A percentile compares a stretch with the other conserved stretches of the same genome.
Evolutionary conservation across 2,329 filamentous ascomycete species (phyloP).

Genomic region (Xylaria sp.): DNA sequence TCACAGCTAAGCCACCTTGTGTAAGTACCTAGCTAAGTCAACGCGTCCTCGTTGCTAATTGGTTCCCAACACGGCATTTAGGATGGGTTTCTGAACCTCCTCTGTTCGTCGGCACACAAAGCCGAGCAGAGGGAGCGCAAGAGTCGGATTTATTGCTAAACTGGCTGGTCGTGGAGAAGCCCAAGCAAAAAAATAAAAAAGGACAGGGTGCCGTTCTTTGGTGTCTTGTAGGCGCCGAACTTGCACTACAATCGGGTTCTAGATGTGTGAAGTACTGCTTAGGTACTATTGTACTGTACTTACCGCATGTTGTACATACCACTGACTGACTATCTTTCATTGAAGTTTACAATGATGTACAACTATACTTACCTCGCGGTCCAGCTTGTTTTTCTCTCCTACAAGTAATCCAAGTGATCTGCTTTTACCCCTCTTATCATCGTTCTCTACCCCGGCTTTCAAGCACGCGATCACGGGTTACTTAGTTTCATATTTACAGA

Average conservation of each 20-base stretch:
- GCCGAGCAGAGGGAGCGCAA: not conserved
- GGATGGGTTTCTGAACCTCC: not conserved
- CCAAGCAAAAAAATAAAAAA: not conserved
- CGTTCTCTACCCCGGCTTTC: slow-evolving; percentile 5
- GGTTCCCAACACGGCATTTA: not conserved
- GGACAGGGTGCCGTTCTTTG: not conserved
- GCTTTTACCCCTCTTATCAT: not conserved
- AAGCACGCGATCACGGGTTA: not conserved
- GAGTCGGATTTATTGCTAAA: not conserved
- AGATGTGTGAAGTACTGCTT: too few species aligned
- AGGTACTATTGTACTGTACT: not conserved
- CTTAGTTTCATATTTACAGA: slow-evolving; percentile 1
- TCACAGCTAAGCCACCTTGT: slow-evolving; percentile 27
- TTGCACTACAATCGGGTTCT: too few species aligned
- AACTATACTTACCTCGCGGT: not conserved
- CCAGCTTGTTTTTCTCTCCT: slow-evolving; percentile 5
- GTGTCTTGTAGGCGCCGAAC: not conserved
- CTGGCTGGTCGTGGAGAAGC: too few species aligned
- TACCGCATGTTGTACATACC: not conserved
- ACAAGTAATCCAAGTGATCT: not conserved
- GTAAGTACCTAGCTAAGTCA: not conserved
- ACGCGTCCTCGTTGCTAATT: slow-evolving; percentile 9
- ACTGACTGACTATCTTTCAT: slow-evolving; percentile 2
- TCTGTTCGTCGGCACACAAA: slow-evolving; percentile 8
- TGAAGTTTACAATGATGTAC: not conserved